A percentile compares a stretch with the other conserved stretches of the same genome.
Conservation (phyloP, 139 green algal genomes). For the Nannochloris sp. region DNA sequence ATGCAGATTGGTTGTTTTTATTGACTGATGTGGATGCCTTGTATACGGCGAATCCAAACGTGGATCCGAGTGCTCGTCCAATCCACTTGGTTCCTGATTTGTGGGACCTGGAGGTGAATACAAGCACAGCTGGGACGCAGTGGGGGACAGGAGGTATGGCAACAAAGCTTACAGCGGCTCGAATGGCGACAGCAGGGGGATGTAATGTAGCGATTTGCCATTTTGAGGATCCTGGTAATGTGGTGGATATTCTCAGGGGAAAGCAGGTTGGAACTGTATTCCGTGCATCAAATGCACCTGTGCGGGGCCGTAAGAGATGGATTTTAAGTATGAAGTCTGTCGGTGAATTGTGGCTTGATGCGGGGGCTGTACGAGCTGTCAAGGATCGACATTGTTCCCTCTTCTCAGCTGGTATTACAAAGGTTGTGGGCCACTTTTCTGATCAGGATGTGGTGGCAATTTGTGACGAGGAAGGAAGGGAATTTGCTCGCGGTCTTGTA, state of each 20-base stretch:
- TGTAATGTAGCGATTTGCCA: constrained; percentile 69
- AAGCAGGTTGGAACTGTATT: constrained; percentile 47
- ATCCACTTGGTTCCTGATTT: constrained; percentile 75
- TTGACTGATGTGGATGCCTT: constrained; percentile 88
- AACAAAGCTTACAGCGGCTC: constrained; percentile 88
- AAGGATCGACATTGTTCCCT: constrained; percentile 57
- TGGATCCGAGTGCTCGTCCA: constrained; percentile 29
- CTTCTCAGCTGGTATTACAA: constrained; percentile 67
- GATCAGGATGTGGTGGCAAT: constrained; percentile 61
- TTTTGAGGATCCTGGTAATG: constrained; percentile 30
- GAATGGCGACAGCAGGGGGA: constrained; percentile 78
- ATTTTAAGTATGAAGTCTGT: constrained; percentile 61
- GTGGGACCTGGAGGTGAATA: constrained; percentile 45
- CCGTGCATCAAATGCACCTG: constrained; percentile 18
- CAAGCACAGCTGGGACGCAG: constrained; percentile 47
- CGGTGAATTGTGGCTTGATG: constrained; percentile 60
- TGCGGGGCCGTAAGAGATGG: constrained; percentile 74
- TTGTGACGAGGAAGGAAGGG: constrained; percentile 51
- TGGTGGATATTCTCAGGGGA: constrained; percentile 43
- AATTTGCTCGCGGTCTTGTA: constrained; percentile 72
- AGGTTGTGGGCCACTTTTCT: constrained; percentile 43
- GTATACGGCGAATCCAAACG: constrained; percentile 74
- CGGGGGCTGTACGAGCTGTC: constrained; percentile 61
- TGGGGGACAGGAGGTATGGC: constrained; percentile 92
- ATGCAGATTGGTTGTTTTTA: constrained; percentile 86